A percentile compares a stretch with the other conserved stretches of the same genome.
Evolutionary conservation across 805 yeast genomes (phyloP).

Genomic region (Myxozyma lipomycoides): DNA sequence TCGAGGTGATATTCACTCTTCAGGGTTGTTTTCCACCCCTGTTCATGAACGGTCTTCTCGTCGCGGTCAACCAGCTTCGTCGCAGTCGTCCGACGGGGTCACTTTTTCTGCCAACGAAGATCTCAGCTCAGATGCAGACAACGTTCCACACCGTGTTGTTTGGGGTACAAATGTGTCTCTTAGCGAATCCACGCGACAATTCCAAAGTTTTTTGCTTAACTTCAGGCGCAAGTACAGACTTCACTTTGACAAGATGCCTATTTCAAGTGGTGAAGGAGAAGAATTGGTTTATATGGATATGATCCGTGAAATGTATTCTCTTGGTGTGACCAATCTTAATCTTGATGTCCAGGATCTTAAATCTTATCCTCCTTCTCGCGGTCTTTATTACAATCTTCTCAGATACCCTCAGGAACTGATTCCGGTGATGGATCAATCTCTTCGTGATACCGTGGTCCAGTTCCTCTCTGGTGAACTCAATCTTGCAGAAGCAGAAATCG

Average conservation of each 20-base stretch:
- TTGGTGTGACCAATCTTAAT: conserved; percentile 79
- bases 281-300: conserved; percentile 68
- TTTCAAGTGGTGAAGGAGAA: conserved; percentile 57
- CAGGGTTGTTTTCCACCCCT: conserved; percentile 68
- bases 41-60: conserved; percentile 42
- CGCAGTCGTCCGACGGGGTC: conserved; percentile 17
- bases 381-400: conserved; percentile 77
- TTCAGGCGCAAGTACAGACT: conserved; percentile 76
- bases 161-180: conserved; percentile 99
- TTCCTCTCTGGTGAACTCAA: conserved; percentile 49
- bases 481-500: conserved; percentile 24
- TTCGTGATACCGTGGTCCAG: conserved; percentile 83
- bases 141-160: conserved; percentile 52
- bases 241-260: conserved; percentile 42
- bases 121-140: conserved; percentile 31
- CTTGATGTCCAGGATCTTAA: conserved; percentile 77
- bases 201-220: conserved; percentile 77
- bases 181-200: conserved; percentile 74
- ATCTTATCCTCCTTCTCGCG: conserved; percentile 69
- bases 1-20: conserved; percentile 75
- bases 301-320: conserved; percentile 66
- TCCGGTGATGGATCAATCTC: conserved; percentile 95
- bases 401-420: conserved; percentile 95
- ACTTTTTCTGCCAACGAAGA: conserved; percentile 21
- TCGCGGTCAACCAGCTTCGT: conserved; percentile 6